Percentiles rank a stretch among this genome's conserved stretches.
Evolutionary conservation across 148 eudicot genomes (phyloP).

Genomic region (Camellia lanceoleosa): DNA sequence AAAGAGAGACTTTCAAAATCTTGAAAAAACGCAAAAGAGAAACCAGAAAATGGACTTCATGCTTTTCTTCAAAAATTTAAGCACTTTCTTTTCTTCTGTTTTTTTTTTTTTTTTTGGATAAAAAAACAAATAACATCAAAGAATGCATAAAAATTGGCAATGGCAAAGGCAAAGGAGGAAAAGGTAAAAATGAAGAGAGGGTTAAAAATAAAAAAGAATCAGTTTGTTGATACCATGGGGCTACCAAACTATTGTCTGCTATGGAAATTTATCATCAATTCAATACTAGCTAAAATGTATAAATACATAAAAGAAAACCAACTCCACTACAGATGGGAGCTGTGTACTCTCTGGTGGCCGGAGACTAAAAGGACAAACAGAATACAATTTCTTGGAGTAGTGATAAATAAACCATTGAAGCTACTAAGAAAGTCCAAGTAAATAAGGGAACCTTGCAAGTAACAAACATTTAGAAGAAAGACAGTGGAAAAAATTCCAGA

Average conservation of each 20-base stretch:
- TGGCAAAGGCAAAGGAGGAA: neutral
- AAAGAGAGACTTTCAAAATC: neutral
- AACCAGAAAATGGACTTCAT: neutral
- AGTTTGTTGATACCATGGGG: neutral
- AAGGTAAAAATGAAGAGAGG: neutral
- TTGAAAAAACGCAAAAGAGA: neutral
- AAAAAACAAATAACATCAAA: neutral
- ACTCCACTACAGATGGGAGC: neutral
- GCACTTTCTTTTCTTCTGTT: neutral
- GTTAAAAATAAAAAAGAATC: neutral
- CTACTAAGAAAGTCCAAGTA: neutral
- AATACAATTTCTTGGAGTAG: neutral
- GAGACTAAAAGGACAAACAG: neutral
- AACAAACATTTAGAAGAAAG: neutral
- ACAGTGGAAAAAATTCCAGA: neutral
- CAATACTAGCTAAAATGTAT: neutral
- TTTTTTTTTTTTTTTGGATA: neutral
- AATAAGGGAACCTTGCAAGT: neutral
- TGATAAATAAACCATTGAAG: neutral
- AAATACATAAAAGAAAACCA: neutral
- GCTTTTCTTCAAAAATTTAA: neutral
- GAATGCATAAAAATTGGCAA: neutral
- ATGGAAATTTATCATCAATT: neutral
- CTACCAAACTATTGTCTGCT: neutral
- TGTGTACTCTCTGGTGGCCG: neutral